These are phyloP conservation scores for Cephalotrichum gorgonifer DNA, from an alignment of 2,329 filamentous ascomycete genomes.

Conservation along the genomic window DNA sequence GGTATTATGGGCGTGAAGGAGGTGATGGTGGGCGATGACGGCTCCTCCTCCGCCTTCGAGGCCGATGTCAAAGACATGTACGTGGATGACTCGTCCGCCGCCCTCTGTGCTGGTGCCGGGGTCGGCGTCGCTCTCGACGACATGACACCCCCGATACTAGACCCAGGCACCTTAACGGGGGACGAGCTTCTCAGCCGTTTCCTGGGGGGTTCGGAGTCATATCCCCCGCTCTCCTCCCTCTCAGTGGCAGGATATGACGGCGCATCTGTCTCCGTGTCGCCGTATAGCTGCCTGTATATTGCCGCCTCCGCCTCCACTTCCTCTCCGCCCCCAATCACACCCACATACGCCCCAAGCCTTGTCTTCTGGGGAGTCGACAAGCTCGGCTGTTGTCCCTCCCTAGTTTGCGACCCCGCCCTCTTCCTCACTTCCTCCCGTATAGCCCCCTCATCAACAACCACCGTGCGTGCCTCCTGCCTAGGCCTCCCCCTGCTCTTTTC, in stretches of 20 bases:
- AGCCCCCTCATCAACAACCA: neutral
- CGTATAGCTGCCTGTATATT: conserved; percentile 1
- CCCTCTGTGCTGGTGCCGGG: neutral
- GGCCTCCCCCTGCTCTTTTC: neutral
- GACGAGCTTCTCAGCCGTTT: conserved; percentile 3
- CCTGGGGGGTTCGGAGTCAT: neutral
- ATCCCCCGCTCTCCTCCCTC: neutral
- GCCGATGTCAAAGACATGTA: neutral
- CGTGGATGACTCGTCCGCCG: neutral
- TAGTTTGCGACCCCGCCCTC: conserved; percentile 8
- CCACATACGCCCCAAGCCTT: conserved; percentile 17
- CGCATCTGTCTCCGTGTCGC: neutral
- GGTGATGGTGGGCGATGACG: neutral
- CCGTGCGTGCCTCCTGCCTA: neutral
- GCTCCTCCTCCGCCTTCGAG: neutral
- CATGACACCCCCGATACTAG: neutral
- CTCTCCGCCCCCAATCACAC: conserved; percentile 8
- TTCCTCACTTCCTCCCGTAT: conserved; percentile 3
- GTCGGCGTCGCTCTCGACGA: neutral
- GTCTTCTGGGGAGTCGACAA: conserved; percentile 24
- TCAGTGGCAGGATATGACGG: neutral
- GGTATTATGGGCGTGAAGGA: neutral
- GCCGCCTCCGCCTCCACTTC: conserved; percentile 9
- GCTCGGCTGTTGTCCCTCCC: conserved; percentile 21
- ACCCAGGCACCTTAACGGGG: neutral